Conservation (phyloP, 1,284 basidiomycete species). For the Vanrija humicola region DNA sequence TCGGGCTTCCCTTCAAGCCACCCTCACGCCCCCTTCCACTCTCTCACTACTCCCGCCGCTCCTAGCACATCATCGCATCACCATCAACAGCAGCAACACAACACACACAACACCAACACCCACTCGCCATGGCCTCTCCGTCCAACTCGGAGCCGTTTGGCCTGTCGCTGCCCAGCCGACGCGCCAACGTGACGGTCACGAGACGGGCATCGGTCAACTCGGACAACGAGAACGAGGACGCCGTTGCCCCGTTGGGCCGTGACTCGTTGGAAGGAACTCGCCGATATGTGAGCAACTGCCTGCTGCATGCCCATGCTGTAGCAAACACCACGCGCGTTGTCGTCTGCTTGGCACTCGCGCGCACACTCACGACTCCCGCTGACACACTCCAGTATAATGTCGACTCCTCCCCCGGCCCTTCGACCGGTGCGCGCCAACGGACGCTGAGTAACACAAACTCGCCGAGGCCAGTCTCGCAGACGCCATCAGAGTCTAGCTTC, state of each 20-base stretch:
- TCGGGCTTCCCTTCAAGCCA: neutral
- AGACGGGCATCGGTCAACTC: slow-evolving; percentile 12
- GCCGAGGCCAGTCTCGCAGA: slow-evolving; percentile 9
- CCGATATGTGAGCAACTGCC: slow-evolving; percentile 13
- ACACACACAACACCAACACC: neutral
- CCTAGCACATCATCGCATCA: too few relatives aligned
- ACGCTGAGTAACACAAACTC: slow-evolving; percentile 5
- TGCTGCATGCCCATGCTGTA: too few relatives aligned
- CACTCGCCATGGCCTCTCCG: slow-evolving; percentile 9
- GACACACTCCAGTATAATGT: slow-evolving; percentile 5
- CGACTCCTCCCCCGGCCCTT: neutral
- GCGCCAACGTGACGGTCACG: slow-evolving; percentile 17
- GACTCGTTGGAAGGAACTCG: slow-evolving; percentile 19
- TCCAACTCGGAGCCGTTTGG: slow-evolving; percentile 9
- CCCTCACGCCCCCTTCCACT: neutral
- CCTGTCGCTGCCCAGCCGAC: slow-evolving; percentile 14
- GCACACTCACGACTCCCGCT: neutral
- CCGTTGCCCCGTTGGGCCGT: slow-evolving; percentile 11
- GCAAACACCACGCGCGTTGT: neutral
- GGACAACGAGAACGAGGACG: slow-evolving; percentile 15
- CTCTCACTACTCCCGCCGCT: neutral
- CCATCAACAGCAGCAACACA: neutral
- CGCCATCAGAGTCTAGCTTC: slow-evolving; percentile 15
- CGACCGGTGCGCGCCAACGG: neutral
- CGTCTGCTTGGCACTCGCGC: neutral